phyloP scores from a whole-genome alignment of 2,329 filamentous ascomycete genomes.

The Emergomyces pasteurianus region DNA sequence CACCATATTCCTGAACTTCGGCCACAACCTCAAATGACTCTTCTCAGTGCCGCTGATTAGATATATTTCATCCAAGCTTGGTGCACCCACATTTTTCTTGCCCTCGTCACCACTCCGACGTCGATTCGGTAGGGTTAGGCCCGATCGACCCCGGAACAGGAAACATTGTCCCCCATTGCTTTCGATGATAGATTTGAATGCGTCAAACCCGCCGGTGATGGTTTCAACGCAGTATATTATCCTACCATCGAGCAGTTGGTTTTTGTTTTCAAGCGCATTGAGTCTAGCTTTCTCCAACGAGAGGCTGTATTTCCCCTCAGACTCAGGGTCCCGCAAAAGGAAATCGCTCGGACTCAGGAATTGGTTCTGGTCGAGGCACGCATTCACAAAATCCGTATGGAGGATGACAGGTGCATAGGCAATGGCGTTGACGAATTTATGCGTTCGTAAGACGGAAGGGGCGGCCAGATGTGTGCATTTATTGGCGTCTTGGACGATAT shows the following conservation, averaged over 20 bases:
- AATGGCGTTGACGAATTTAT: slow-evolving; percentile 84
- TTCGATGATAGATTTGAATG: slow-evolving; percentile 73
- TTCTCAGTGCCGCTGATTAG: slow-evolving; percentile 58
- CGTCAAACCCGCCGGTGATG: slow-evolving; percentile 70
- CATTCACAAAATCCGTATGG: slow-evolving; percentile 65
- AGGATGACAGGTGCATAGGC: slow-evolving; percentile 70
- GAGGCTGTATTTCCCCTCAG: slow-evolving; percentile 60
- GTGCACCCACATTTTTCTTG: slow-evolving; percentile 38
- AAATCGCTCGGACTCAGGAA: slow-evolving; percentile 55
- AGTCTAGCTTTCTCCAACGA: slow-evolving; percentile 55
- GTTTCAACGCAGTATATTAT: slow-evolving; percentile 74
- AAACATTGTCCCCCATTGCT: slow-evolving; percentile 79
- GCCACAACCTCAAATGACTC: slow-evolving; percentile 65
- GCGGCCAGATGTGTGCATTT: slow-evolving; percentile 79
- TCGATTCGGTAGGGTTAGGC: slow-evolving; percentile 53
- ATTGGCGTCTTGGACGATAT: slow-evolving; percentile 62
- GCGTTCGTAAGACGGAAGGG: slow-evolving; percentile 73
- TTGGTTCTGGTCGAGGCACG: slow-evolving; percentile 57
- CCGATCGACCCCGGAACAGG: slow-evolving; percentile 62
- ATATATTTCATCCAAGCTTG: slow-evolving; percentile 60
- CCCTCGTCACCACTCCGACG: slow-evolving; percentile 28
- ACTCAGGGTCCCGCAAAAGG: slow-evolving; percentile 56
- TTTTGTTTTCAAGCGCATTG: slow-evolving; percentile 63
- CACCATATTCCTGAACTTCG: slow-evolving; percentile 68
- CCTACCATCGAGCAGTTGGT: slow-evolving; percentile 61